Base-by-base conservation (phyloP, 176 grass and related monocot species). In the Carex scoparia region DNA sequence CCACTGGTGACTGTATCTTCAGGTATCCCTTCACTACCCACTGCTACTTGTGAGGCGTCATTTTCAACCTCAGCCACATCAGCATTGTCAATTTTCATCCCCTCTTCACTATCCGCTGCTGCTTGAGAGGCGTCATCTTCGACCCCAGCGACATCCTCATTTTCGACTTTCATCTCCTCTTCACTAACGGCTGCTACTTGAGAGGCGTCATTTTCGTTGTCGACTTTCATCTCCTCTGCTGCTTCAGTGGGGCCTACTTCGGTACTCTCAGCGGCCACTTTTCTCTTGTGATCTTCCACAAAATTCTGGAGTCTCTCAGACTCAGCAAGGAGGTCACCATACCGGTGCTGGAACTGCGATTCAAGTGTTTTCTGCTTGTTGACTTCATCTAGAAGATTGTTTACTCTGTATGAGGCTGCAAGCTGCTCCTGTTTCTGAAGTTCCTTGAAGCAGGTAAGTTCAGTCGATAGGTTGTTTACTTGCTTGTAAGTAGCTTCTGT, bases 391-490 rank as follows among this genome's bases (percentile, higher is more conserved):
- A 86, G 65, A 54, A 89, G 86, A 67, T 94, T 84, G 64, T 74
- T 86, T 7, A 98, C 62, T 40, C 95, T 74, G 65, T 80, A 93
- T 4, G 93, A 83, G 57, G 91, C 89, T 59, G 96, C 93, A 58
- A 95, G 79, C 2, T 85, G 75, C 85, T 98, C 96, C 84, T 98
- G 96, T 73, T 98, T 98, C 69, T 95, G 91, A 35, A 98, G 81
- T 70, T 85, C 93, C 85, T 94, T 86, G 70, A 98, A 98, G 91
- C 96, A 98, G 61, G 92, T 89, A 51, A 94, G 76, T 85, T 98
- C 96, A 11, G 91, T 95, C 65, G 89, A 87, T 79, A 91, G 81
- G 56, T 90, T 98, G 83, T 92, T 77, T 89, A 95, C 91, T 78
- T 98, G 93, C 87, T 98, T 93, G 80, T 88, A 95, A 33, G 93